Conservation (phyloP, 2,329 filamentous ascomycete genomes). For the Chaetothyriales sp. region DNA sequence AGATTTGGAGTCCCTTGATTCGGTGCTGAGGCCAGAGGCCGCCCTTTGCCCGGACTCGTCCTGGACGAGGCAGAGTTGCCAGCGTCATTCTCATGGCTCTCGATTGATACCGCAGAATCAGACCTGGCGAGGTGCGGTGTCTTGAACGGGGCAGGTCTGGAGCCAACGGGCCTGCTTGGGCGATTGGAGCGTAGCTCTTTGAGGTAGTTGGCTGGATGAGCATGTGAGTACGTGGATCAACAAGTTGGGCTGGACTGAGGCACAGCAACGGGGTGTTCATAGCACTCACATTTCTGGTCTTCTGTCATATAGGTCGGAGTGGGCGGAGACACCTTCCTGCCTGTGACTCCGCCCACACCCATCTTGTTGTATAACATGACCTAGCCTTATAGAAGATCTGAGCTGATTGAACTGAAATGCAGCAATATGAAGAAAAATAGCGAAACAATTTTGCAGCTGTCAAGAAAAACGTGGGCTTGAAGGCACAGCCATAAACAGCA, state of each 20-base stretch:
- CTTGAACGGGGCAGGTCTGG: constrained; percentile 40
- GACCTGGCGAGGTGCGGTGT: constrained; percentile 14
- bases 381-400: constrained; percentile 4
- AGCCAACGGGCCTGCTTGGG: constrained; percentile 44
- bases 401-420: not conserved
- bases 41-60: constrained; percentile 16
- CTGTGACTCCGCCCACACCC: constrained; percentile 23
- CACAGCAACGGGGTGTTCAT: constrained; percentile 1
- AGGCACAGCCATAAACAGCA: too few species aligned
- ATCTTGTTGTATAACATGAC: constrained; percentile 27
- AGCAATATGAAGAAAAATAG: too few species aligned
- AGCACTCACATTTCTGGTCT: constrained; percentile 32
- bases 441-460: not conserved
- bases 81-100: not conserved
- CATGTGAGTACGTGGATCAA: constrained; percentile 14
- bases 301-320: constrained; percentile 34
- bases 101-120: constrained; percentile 9
- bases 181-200: constrained; percentile 46
- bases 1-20: constrained; percentile 19
- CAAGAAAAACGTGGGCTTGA: not conserved
- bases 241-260: constrained; percentile 12
- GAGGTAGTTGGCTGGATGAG: constrained; percentile 41
- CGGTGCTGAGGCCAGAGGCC: constrained; percentile 28
- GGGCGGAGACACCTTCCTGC: constrained; percentile 34
- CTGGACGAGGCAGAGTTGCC: constrained; percentile 6